Evolutionary conservation across 2,329 filamentous ascomycete species (phyloP).

Genomic region (Colletotrichum shisoi): DNA sequence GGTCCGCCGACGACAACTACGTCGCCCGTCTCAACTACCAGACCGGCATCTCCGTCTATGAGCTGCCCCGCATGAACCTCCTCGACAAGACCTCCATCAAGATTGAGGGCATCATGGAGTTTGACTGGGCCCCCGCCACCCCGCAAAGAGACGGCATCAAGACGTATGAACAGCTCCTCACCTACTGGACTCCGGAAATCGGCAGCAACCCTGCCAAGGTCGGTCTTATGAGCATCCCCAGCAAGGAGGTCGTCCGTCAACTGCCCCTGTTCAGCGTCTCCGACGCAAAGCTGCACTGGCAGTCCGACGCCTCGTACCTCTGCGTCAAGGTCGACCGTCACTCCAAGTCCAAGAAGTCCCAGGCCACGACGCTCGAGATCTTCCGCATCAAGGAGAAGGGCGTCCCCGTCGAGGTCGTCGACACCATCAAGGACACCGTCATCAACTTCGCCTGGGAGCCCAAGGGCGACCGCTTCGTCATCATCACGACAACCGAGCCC

Average conservation of each 20-base stretch:
- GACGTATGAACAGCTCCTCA: conserved; percentile 93
- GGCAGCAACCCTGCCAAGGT: conserved; percentile 98
- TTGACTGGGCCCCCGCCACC: conserved; percentile 93
- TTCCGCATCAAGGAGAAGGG: conserved; percentile 98
- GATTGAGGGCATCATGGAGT: conserved; percentile 95
- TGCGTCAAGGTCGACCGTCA: conserved; percentile 99
- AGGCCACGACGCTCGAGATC: conserved; percentile 96
- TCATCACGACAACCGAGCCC: conserved; percentile 92
- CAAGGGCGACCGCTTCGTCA: conserved; percentile 94
- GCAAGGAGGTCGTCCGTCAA: conserved; percentile 91
- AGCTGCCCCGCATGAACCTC: conserved; percentile 86
- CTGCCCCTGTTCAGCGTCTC: conserved; percentile 98
- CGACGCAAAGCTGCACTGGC: conserved; percentile 98
- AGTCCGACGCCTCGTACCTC: conserved; percentile 90
- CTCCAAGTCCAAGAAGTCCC: conserved; percentile 98
- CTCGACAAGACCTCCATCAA: conserved; percentile 93
- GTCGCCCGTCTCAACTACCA: conserved; percentile 90
- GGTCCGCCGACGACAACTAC: conserved; percentile 97
- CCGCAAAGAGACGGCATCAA: conserved; percentile 85
- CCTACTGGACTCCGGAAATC: conserved; percentile 98
- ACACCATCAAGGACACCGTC: conserved; percentile 96
- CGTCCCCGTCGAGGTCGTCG: conserved; percentile 96
- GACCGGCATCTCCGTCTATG: conserved; percentile 89
- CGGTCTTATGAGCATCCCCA: conserved; percentile 92
- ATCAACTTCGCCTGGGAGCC: conserved; percentile 99